Evolutionary conservation across 2,329 filamentous ascomycete genomes (phyloP).

Genomic region (Fusarium transvaalense): DNA sequence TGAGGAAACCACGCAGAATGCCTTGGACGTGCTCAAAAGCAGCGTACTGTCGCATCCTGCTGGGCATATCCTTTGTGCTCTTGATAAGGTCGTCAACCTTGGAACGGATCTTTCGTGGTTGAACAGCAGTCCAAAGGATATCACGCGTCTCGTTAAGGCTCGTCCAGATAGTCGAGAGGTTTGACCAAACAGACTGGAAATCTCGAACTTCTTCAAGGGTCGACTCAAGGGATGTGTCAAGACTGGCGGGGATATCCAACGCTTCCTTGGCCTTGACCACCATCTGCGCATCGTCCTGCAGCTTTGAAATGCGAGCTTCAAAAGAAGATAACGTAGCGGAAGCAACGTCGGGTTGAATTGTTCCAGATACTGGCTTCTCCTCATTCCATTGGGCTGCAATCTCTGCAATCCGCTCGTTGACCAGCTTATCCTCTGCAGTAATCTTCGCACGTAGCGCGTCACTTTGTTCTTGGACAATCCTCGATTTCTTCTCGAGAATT

Average conservation of each 20-base stretch:
- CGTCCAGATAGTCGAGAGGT: conserved; percentile 94
- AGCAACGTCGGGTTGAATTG: conserved; percentile 89
- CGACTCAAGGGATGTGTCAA: conserved; percentile 83
- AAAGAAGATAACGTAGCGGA: conserved; percentile 85
- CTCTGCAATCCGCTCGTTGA: conserved; percentile 88
- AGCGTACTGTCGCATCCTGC: conserved; percentile 98
- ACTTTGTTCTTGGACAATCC: conserved; percentile 95
- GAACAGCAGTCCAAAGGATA: conserved; percentile 92
- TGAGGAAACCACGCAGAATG: conserved; percentile 87
- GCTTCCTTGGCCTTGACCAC: conserved; percentile 97
- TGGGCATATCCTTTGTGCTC: conserved; percentile 99
- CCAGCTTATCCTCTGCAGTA: conserved; percentile 89
- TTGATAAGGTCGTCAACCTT: conserved; percentile 93
- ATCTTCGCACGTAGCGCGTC: conserved; percentile 97
- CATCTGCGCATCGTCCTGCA: conserved; percentile 91
- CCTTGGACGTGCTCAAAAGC: conserved; percentile 99
- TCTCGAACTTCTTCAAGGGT: conserved; percentile 97
- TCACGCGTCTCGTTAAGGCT: conserved; percentile 95
- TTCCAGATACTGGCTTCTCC: conserved; percentile 96
- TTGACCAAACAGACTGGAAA: conserved; percentile 98
- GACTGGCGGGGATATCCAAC: conserved; percentile 84
- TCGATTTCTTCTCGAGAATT: conserved; percentile 89
- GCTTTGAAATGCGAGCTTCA: conserved; percentile 83
- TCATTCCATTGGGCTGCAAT: conserved; percentile 91
- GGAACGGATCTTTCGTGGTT: conserved; percentile 90